These are phyloP conservation scores for Cucurbita maxima DNA, from an alignment of 306 rosid genomes.

Conservation along the genomic window DNA sequence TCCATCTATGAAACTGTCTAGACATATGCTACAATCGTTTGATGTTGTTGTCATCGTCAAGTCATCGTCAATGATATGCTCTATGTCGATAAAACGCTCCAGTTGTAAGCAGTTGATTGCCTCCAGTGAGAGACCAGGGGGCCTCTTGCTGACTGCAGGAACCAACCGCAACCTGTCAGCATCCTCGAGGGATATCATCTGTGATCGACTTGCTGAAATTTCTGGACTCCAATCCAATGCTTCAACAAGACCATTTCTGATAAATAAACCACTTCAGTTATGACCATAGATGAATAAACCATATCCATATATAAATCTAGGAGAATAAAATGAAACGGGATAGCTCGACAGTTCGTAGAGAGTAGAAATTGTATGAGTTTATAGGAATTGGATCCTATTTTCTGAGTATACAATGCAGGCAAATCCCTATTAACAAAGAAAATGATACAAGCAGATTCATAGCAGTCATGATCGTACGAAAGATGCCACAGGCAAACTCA, in stretches of 20 bases:
- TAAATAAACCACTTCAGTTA: background rate
- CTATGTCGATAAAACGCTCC: constrained; percentile 31
- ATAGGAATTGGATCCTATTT: background rate
- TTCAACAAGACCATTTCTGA: constrained; percentile 9
- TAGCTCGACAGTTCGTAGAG: background rate
- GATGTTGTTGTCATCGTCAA: constrained; percentile 14
- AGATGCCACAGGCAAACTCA: background rate
- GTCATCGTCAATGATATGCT: background rate
- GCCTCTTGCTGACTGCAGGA: constrained; percentile 35
- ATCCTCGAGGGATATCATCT: constrained; percentile 13
- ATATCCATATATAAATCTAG: background rate
- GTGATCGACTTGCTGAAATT: constrained; percentile 12
- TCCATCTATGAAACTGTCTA: constrained; percentile 54
- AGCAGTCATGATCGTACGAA: background rate
- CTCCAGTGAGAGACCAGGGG: constrained; percentile 62
- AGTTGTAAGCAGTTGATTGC: constrained; percentile 37
- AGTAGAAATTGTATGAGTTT: background rate
- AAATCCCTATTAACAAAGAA: background rate
- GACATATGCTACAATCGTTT: constrained; percentile 71
- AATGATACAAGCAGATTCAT: background rate
- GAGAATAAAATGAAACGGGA: background rate
- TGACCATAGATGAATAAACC: background rate
- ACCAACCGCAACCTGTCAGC: constrained; percentile 29
- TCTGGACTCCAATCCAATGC: constrained; percentile 11
- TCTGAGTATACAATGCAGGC: background rate